Percentiles rank a stretch among this genome's conserved stretches.
Evolutionary conservation across 1,139 yeast species (phyloP).

Genomic region (Blastobotrys serpentis): DNA sequence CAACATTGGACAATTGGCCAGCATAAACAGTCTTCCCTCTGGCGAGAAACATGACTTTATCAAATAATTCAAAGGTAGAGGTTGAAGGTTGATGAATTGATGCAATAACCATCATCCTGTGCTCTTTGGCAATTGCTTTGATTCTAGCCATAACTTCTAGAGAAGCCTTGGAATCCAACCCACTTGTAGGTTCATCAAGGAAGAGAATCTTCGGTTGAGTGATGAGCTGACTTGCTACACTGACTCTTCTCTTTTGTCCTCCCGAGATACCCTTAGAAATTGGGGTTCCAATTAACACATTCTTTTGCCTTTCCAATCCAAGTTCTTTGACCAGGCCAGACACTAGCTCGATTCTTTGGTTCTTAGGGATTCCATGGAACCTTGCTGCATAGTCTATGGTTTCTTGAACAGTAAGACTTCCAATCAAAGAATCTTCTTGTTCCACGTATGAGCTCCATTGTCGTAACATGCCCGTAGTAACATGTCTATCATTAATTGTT

Average conservation of each 20-base stretch:
- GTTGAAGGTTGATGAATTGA: slow-evolving; percentile 46
- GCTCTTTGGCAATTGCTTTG: slow-evolving; percentile 54
- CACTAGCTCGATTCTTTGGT: slow-evolving; percentile 49
- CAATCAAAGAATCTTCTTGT: slow-evolving; percentile 57
- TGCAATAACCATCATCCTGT: slow-evolving; percentile 41
- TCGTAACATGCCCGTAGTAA: slow-evolving; percentile 35
- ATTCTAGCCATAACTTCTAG: slow-evolving; percentile 58
- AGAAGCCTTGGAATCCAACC: slow-evolving; percentile 29
- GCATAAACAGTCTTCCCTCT: slow-evolving; percentile 45
- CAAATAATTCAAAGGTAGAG: slow-evolving; percentile 38
- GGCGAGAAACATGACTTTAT: slow-evolving; percentile 37
- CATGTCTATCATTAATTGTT: slow-evolving; percentile 8
- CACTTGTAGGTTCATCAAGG: slow-evolving; percentile 42
- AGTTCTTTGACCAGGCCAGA: slow-evolving; percentile 54
- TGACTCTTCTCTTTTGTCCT: slow-evolving; percentile 55
- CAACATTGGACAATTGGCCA: slow-evolving; percentile 44
- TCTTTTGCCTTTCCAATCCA: slow-evolving; percentile 53
- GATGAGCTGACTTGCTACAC: slow-evolving; percentile 53
- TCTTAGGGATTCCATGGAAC: slow-evolving; percentile 43
- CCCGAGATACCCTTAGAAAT: slow-evolving; percentile 51
- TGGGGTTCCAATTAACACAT: slow-evolving; percentile 58
- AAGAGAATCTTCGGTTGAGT: slow-evolving; percentile 51
- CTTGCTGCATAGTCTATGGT: slow-evolving; percentile 55
- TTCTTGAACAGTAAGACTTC: slow-evolving; percentile 54
- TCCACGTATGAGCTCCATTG: slow-evolving; percentile 58